Evolutionary conservation across 768 basidiomycete species (phyloP).

Genomic region (Tricholomella constricta): DNA sequence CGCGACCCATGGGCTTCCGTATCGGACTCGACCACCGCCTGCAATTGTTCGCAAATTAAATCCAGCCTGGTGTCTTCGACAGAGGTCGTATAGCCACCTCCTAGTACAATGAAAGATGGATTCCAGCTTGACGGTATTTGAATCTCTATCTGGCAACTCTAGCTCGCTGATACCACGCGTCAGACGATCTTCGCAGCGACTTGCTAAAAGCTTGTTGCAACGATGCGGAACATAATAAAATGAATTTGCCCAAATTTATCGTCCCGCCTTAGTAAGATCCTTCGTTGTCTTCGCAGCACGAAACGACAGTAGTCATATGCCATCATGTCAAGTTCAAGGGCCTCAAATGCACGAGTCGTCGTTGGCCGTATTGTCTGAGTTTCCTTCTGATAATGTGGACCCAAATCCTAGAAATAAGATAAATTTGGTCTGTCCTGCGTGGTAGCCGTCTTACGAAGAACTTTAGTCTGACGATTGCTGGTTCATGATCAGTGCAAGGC

Average conservation of each 20-base stretch:
- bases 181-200: neutral
- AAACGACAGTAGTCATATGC: neutral
- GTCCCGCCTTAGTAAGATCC: neutral
- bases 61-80: neutral
- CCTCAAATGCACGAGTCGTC: neutral
- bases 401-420: no score
- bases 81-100: neutral
- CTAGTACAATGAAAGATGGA: neutral
- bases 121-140: neutral
- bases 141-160: neutral
- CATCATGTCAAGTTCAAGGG: neutral
- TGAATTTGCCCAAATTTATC: neutral
- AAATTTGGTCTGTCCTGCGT: no score
- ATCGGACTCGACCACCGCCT: neutral
- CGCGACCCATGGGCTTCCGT: neutral
- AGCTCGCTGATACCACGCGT: neutral
- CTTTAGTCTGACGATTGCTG: no score
- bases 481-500: no score
- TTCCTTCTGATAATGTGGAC: no score
- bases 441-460: no score
- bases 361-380: neutral
- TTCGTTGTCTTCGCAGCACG: neutral
- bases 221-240: neutral
- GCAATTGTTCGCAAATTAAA: neutral
- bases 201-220: neutral